phyloP scores from a whole-genome alignment of 1,139 yeast genomes.

The Eremothecium sinecaudum region DNA sequence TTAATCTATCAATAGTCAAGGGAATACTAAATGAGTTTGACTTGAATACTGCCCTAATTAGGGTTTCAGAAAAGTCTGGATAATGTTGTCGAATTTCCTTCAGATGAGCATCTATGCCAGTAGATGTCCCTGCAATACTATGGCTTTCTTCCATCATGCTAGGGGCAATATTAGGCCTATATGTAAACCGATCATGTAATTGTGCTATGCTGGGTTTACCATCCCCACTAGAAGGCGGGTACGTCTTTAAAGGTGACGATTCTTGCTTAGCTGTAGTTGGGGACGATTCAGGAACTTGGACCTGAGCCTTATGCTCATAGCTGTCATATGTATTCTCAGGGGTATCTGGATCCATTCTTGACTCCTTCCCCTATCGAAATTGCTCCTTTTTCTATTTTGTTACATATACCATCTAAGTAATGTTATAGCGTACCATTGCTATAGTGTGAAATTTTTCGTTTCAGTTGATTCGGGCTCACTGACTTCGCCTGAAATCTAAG shows the following conservation, averaged over 20 bases:
- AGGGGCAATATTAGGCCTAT: conserved; percentile 16
- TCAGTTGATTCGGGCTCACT: too few species aligned
- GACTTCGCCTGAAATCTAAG: too few species aligned
- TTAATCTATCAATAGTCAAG: conserved; percentile 44
- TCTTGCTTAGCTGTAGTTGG: conserved; percentile 28
- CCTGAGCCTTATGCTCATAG: conserved; percentile 12
- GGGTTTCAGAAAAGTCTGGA: conserved; percentile 42
- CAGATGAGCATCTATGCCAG: conserved; percentile 6
- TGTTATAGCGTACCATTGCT: too few species aligned
- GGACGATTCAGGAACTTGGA: conserved; percentile 43
- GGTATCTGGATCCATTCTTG: conserved; percentile 7
- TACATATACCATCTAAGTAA: too few species aligned
- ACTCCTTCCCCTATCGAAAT: too few species aligned
- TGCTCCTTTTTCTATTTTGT: neutral
- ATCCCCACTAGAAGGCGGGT: conserved; percentile 5
- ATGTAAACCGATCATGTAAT: conserved; percentile 23
- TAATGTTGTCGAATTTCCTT: conserved; percentile 28
- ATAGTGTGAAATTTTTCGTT: too few species aligned
- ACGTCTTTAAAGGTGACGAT: conserved; percentile 25
- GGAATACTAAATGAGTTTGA: conserved; percentile 50
- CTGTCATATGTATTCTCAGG: conserved; percentile 4
- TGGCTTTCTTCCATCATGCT: neutral
- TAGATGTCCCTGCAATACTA: conserved; percentile 3
- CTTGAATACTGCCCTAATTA: conserved; percentile 53
- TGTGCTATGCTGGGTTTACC: conserved; percentile 10